Evolutionary conservation across 1,284 basidiomycete species (phyloP).

Genomic region (Cryptococcus sp.): DNA sequence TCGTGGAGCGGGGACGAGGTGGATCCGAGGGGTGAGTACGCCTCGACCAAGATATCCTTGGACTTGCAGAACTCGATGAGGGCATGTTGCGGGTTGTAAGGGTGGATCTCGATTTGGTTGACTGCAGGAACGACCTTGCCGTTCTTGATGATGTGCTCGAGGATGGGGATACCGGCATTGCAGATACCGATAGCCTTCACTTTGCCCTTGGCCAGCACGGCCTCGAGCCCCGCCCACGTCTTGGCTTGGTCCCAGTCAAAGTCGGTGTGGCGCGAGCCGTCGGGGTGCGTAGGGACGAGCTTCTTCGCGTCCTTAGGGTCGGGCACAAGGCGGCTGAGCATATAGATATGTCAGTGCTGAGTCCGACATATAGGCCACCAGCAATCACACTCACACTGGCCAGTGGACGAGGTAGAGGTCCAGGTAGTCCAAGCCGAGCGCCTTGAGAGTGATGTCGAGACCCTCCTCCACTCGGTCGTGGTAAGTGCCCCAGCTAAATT

Average conservation of each 20-base stretch:
- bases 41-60: constrained; percentile 72
- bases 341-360: neutral
- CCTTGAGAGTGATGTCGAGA: constrained; percentile 68
- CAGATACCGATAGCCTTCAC: constrained; percentile 58
- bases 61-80: constrained; percentile 67
- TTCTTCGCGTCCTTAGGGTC: constrained; percentile 35
- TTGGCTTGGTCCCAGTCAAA: constrained; percentile 57
- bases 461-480: constrained; percentile 63
- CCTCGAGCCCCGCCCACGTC: constrained; percentile 67
- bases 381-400: constrained; percentile 25
- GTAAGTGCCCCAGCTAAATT: constrained; percentile 65
- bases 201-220: constrained; percentile 58
- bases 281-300: constrained; percentile 47
- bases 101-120: constrained; percentile 74
- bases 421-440: constrained; percentile 72
- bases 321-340: neutral
- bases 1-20: constrained; percentile 65
- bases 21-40: constrained; percentile 82
- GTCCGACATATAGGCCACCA: constrained; percentile 1
- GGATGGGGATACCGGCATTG: constrained; percentile 31
- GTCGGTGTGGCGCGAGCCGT: constrained; percentile 51
- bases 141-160: constrained; percentile 58
- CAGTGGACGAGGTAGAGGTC: constrained; percentile 71
- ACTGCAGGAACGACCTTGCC: constrained; percentile 66
- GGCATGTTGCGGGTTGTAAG: constrained; percentile 70